Evolutionary conservation across 495 filamentous ascomycete species (phyloP).

Genomic region (Penicillium goetzii): DNA sequence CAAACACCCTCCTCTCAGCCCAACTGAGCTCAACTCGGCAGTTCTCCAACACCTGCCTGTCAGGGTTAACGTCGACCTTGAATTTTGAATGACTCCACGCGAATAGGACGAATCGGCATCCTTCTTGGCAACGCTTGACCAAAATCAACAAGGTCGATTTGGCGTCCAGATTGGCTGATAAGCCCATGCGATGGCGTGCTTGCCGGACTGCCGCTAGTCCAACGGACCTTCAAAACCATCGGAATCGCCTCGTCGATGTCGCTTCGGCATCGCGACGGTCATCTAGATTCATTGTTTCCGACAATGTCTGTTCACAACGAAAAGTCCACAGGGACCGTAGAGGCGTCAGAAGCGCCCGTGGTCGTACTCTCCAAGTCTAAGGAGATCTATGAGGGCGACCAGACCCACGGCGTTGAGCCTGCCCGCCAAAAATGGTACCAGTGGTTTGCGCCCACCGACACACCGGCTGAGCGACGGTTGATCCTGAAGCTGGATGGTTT

Average conservation of each 20-base stretch:
- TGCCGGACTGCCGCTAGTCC: not conserved
- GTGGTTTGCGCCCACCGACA: slow-evolving; percentile 44
- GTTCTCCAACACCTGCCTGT: not conserved
- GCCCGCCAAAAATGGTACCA: slow-evolving; percentile 44
- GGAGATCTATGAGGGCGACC: not conserved
- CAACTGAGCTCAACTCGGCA: not conserved
- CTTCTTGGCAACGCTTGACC: not conserved
- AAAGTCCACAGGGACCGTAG: not conserved
- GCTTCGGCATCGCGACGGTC: not conserved
- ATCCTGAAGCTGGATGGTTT: slow-evolving; percentile 47
- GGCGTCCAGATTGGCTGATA: not conserved
- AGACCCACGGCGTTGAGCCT: not conserved
- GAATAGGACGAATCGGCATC: not conserved
- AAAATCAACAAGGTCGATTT: not conserved
- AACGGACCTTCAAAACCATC: not conserved
- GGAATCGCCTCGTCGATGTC: not conserved
- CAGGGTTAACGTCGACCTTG: not conserved
- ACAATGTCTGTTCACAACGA: not conserved
- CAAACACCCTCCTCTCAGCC: not conserved
- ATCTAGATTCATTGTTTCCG: not conserved
- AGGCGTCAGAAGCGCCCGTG: not conserved
- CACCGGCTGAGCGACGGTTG: slow-evolving; percentile 43
- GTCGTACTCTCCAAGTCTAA: not conserved
- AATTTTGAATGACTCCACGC: not conserved
- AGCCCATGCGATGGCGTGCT: not conserved